Base-by-base conservation (phyloP, 768 basidiomycete genomes). In the Suillus lakei region DNA sequence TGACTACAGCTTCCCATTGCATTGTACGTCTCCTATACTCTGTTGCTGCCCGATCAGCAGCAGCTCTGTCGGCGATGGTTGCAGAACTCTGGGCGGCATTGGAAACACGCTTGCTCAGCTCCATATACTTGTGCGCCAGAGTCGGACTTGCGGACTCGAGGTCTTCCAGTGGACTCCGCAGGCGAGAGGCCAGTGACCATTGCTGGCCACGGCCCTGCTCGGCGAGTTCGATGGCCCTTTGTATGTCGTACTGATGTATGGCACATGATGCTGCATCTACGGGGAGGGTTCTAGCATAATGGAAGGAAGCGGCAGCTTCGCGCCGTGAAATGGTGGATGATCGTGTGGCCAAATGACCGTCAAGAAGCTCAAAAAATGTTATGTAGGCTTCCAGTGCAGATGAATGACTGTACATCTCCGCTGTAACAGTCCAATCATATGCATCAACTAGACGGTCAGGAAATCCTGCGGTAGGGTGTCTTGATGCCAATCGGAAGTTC, bases 171-270 rank as follows among this genome's bases (percentile, higher is more conserved):
- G 75, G 70, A 21, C 71, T 69, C 6, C 69, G 69, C 5, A 74
- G 71, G 21, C 71, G 67, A 28, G 69, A 60, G 7, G 75, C 41
- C 55, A 76, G 75, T 30, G 67, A 68, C 75, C 76, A 77, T 6
- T 74, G 68, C n/a, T 75, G 62, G 12, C 70, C 72, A 7, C 72
- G 72, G n/a, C n/a, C n/a, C n/a, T n/a, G 70, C 46, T 77, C 75
- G 46, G 74, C 53, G 69, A 74, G 73, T 65, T 74, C 72, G 4
- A 76, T 23, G 5, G 73, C 73, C 23, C 46, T 51, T 41, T 65
- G 54, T 28, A n/a, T 28, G 12, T 66, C 58, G 8, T 41, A 48
- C 4, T 28, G n/a, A 34, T 15, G 46, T 54, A 71, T 54, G 39
- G 72, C 75, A 38, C 61, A 66, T 30, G 65, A 66, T 8, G 60